Percentiles rank a stretch among this genome's conserved stretches.
Conservation (phyloP, 257 asterid genomes). For the Pogostemon cablin region DNA sequence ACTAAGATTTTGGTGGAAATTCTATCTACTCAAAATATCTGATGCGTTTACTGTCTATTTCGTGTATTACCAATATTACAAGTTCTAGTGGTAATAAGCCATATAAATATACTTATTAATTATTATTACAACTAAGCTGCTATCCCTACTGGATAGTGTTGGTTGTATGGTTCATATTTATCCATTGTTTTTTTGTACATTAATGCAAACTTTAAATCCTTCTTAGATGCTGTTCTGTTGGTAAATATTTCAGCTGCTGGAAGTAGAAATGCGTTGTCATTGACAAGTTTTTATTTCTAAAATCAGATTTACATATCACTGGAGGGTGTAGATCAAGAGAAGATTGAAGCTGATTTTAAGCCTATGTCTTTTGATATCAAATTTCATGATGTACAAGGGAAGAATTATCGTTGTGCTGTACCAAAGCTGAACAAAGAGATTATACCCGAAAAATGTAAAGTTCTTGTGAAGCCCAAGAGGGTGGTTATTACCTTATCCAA, state of each 20-base stretch:
- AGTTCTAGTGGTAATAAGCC: no score
- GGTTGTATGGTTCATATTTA: no score
- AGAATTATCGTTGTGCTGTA: slow-evolving; percentile 79
- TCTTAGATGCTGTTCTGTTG: no score
- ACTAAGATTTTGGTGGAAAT: not conserved
- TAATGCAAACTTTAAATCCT: no score
- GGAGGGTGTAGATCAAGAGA: slow-evolving; percentile 84
- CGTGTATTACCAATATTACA: no score
- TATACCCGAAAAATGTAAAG: slow-evolving; percentile 76
- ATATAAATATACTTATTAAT: no score
- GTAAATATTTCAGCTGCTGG: not conserved
- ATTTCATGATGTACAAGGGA: slow-evolving; percentile 76
- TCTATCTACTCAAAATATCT: no score
- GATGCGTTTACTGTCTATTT: no score
- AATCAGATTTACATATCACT: slow-evolving; percentile 72
- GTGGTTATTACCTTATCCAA: slow-evolving; percentile 64
- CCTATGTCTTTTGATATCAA: slow-evolving; percentile 69
- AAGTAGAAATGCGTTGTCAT: not conserved
- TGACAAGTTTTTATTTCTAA: not conserved
- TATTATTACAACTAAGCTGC: no score
- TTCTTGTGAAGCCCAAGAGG: slow-evolving; percentile 75
- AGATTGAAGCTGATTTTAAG: slow-evolving; percentile 70
- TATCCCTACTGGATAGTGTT: no score
- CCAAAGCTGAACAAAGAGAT: slow-evolving; percentile 79
- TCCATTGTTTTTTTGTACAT: not conserved